Base-by-base conservation (phyloP, 1,284 basidiomycete genomes). In the Ceratobasidium sp. region DNA sequence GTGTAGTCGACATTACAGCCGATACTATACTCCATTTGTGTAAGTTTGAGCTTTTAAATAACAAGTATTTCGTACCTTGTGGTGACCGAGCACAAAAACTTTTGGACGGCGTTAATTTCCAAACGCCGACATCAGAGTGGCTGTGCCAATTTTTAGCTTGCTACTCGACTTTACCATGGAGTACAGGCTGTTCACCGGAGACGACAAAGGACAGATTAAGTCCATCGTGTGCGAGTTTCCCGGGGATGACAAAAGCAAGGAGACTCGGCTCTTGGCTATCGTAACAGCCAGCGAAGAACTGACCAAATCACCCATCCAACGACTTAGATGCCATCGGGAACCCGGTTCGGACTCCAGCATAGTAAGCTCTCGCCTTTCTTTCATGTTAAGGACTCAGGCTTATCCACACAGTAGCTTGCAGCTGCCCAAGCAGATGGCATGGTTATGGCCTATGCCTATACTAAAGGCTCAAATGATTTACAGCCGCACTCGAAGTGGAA, bases 1-100 rank as follows among this genome's bases (percentile, higher is more conserved):
- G 90, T 46, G 93, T 96, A 50, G 93, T 94, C 48, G 92, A 89
- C 93, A 94, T 95, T 65, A 52, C 57, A 30, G 73, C n/a, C 38
- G 38, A 70, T n/a, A 20, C 27, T 41, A 14, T 41, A 4, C 30
- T 60, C 33, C 44, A 33, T 16, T 33, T 33, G 16, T 41, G 35
- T 70, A 41, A 70, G n/a, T 27, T 1, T 41, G 69, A 65, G 71
- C 44, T 33, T 65, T 54, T 55, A 64, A 50, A 59, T 50, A 30
- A 23, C 10, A n/a, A 12, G 57, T 30, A 33, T 44, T n/a, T 57
- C 70, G 14, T 48, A 73, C 57, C 70, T 54, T 50, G 44, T 65
- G 70, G 57, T 73, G 68, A 35, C 12, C 35, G 35, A 54, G 70
- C 62, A 44, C 30, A 20, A 38, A 73, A 73, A 73, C 70, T 73